These are phyloP conservation scores for Zymoseptoria tritici DNA, from an alignment of 2,329 filamentous ascomycete genomes.

Conservation along the genomic window DNA sequence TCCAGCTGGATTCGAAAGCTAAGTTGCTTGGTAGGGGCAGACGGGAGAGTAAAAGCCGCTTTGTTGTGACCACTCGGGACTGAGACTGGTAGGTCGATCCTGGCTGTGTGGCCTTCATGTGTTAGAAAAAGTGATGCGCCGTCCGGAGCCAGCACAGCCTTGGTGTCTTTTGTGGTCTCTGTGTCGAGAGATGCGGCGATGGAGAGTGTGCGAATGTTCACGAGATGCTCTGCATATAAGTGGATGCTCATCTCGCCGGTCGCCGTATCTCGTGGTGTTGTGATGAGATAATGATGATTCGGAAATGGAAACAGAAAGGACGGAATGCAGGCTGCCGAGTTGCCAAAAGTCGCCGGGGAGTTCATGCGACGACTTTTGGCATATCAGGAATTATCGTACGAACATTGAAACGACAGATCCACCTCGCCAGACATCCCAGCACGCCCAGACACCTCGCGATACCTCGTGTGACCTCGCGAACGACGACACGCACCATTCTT, in stretches of 20 bases:
- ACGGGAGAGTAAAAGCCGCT: constrained; percentile 45
- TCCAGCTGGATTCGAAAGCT: constrained; percentile 49
- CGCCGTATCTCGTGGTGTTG: neutral
- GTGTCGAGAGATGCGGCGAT: constrained; percentile 48
- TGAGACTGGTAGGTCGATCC: constrained; percentile 41
- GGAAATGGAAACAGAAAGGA: neutral
- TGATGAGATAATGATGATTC: neutral
- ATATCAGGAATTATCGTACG: neutral
- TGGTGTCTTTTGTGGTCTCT: constrained; percentile 36
- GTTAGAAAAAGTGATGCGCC: constrained; percentile 37
- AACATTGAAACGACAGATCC: neutral
- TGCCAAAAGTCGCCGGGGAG: neutral
- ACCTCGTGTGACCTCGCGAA: neutral
- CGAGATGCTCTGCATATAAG: constrained; percentile 54
- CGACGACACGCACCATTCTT: neutral
- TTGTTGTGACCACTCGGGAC: constrained; percentile 33
- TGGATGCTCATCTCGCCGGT: constrained; percentile 25
- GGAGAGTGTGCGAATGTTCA: constrained; percentile 54
- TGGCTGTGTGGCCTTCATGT: constrained; percentile 39
- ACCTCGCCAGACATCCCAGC: neutral
- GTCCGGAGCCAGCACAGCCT: constrained; percentile 38
- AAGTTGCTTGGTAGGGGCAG: constrained; percentile 41
- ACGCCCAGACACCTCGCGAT: neutral
- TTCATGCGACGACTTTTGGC: neutral
- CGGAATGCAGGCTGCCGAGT: neutral